Percentiles rank a stretch among this genome's conserved stretches.
These are phyloP conservation scores for Phialophora expanda DNA, from an alignment of 2,329 filamentous ascomycete species.

Conservation along the genomic window DNA sequence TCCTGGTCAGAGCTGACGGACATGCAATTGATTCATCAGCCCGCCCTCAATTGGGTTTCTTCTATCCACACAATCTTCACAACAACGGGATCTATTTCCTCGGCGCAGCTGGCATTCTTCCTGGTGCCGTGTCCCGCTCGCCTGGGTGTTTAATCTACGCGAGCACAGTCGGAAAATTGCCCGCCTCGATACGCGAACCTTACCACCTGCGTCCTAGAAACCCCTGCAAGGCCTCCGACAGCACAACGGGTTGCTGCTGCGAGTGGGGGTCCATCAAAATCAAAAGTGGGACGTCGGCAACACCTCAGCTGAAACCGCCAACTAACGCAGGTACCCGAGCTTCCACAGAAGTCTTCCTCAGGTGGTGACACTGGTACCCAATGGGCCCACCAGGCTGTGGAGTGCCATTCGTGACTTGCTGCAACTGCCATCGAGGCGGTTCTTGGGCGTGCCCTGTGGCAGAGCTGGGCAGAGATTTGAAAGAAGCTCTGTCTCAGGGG, in stretches of 20 bases:
- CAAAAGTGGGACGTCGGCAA: not conserved
- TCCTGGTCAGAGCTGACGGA: not conserved
- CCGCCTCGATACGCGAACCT: not conserved
- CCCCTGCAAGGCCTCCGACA: not conserved
- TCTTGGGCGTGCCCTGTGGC: not conserved
- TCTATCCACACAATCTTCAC: not conserved
- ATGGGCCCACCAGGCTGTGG: not conserved
- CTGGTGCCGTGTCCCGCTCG: not conserved
- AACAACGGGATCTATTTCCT: not conserved
- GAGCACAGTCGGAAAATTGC: not conserved
- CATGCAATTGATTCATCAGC: not conserved
- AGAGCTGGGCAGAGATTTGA: not conserved
- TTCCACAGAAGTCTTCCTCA: not conserved
- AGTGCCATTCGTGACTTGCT: not conserved
- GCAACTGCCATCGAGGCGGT: not conserved
- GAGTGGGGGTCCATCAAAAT: not conserved
- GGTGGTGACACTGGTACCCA: not conserved
- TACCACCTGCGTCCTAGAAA: not conserved
- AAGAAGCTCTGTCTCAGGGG: not conserved
- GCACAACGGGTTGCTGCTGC: not conserved
- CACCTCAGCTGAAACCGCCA: constrained; percentile 1
- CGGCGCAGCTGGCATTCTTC: not conserved
- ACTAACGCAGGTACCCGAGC: constrained; percentile 18
- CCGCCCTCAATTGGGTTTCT: not conserved
- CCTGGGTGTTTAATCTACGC: not conserved